Percentiles rank a stretch among this genome's conserved stretches.
phyloP scores from a whole-genome alignment of 768 basidiomycete species.

The Kwoniella sp. region DNA sequence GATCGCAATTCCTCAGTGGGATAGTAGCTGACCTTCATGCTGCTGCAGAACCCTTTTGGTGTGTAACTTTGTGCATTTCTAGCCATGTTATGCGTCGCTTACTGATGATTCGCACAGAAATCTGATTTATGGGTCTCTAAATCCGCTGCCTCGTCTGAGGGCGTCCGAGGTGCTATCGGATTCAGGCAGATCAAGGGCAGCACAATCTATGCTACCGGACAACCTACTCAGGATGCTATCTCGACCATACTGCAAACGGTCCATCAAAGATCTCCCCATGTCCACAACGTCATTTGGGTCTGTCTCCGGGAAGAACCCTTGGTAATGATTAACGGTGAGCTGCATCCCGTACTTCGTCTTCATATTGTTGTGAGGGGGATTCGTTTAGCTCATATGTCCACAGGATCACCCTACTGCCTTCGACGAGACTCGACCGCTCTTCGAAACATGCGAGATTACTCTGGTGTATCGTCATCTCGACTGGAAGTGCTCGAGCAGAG shows the following conservation, averaged over 20 bases:
- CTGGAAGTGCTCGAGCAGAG: constrained; percentile 89
- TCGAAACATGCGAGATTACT: constrained; percentile 86
- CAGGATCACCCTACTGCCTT: constrained; percentile 65
- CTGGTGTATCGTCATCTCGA: constrained; percentile 87
- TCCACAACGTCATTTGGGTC: constrained; percentile 78
- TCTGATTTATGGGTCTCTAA: constrained; percentile 81
- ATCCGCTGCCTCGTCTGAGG: constrained; percentile 54
- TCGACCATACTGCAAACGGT: constrained; percentile 72
- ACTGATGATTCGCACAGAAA: constrained; percentile 61
- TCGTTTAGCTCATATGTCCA: background rate
- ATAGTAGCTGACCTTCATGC: background rate
- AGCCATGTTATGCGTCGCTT: background rate
- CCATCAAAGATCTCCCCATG: constrained; percentile 64
- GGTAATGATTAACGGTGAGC: constrained; percentile 75
- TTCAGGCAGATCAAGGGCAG: constrained; percentile 81
- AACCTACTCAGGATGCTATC: constrained; percentile 86
- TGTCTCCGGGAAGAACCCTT: constrained; percentile 72
- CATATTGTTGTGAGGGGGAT: background rate
- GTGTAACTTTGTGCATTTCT: constrained; percentile 6
- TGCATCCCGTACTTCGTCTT: constrained; percentile 55
- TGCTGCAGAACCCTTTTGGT: constrained; percentile 13
- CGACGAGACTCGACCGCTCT: constrained; percentile 81
- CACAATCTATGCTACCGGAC: constrained; percentile 87
- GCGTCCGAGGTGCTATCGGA: constrained; percentile 89
- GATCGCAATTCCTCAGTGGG: background rate